Evolutionary conservation across 805 yeast species (phyloP), one percentile per base, ranked within the genome.

Genomic region (Blastobotrys peoriensis): DNA sequence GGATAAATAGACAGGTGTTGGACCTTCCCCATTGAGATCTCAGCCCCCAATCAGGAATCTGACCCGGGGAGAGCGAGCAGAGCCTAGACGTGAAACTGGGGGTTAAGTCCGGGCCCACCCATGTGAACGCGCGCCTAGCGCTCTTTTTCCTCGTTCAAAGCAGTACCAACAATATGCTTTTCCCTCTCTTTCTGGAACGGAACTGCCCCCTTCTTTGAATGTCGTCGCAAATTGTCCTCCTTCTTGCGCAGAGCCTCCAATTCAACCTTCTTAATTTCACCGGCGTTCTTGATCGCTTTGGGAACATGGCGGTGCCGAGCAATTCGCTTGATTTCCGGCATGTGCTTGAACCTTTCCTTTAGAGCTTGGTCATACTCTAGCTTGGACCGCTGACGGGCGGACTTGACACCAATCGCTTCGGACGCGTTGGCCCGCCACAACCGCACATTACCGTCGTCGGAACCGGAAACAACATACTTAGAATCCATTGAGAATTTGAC

Each of bases 311-410:
- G 79, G 67, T 93, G 98, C 65, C 89, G 79, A 22, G 87, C 69
- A 50, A 93, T 93, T 57, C 97, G 76, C 59, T 78, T 79, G 59
- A 93, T 83, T 65, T 93, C 98, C 1, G 98, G 98, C 98, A 93
- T 89, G 68, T 82, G 81, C 68, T 86, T 86, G 73, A 78, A 93
- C 61, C 96, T 76, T 59, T 91, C 95, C 66, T 89, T 89, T 64
- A 93, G 75, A 40, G 94, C 91, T 43, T 78, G 85, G 62, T 87
- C 95, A 66, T 93, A 91, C 65, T 91, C 96, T 56, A 88, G 69
- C 65, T 86, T 86, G 56, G 81, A 67, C 62, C 93, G 78, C 66
- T 86, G 84, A 57, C 84, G 78, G 6, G 93, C 68, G 2, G 93
- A 79, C 66, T 86, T 85, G 50, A 87, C 82, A 46, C 80, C 80